A percentile compares a stretch with the other conserved stretches of the same genome.
These are phyloP conservation scores for Cercospora sp. DNA, from an alignment of 2,329 filamentous ascomycete genomes.

Conservation along the genomic window DNA sequence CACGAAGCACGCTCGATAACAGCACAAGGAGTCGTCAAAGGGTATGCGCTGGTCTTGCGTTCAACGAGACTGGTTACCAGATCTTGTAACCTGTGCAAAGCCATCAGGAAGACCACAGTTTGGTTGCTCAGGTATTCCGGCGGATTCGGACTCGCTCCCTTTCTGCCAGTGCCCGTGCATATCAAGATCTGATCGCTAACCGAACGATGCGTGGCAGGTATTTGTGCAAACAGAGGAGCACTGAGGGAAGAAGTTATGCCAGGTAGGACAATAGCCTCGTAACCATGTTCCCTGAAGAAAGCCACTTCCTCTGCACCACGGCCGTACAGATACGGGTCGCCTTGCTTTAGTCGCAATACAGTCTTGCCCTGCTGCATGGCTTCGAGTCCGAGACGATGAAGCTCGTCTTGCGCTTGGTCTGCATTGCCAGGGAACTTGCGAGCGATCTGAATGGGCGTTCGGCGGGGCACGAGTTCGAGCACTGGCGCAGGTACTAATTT, in stretches of 20 bases:
- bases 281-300: constrained; percentile 74
- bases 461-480: constrained; percentile 83
- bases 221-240: constrained; percentile 82
- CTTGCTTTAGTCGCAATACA: constrained; percentile 90
- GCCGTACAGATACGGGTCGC: constrained; percentile 94
- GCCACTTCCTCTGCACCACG: constrained; percentile 89
- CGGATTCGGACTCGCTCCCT: constrained; percentile 78
- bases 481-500: constrained; percentile 84
- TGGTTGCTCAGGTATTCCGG: constrained; percentile 74
- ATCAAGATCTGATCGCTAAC: constrained; percentile 90
- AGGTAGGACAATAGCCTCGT: constrained; percentile 69
- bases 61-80: constrained; percentile 70
- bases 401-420: constrained; percentile 86
- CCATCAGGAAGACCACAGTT: constrained; percentile 94
- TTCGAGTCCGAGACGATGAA: constrained; percentile 73
- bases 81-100: constrained; percentile 76
- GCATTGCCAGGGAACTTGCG: constrained; percentile 98
- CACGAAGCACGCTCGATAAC: constrained; percentile 93
- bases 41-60: constrained; percentile 43
- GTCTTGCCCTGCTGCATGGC: constrained; percentile 69
- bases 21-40: constrained; percentile 77
- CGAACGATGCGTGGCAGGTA: constrained; percentile 84
- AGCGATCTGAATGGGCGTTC: constrained; percentile 86
- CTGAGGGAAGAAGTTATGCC: constrained; percentile 87
- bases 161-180: constrained; percentile 94